Base-by-base conservation (phyloP, 306 rosid genomes). In the Glycyrrhiza uralensis region DNA sequence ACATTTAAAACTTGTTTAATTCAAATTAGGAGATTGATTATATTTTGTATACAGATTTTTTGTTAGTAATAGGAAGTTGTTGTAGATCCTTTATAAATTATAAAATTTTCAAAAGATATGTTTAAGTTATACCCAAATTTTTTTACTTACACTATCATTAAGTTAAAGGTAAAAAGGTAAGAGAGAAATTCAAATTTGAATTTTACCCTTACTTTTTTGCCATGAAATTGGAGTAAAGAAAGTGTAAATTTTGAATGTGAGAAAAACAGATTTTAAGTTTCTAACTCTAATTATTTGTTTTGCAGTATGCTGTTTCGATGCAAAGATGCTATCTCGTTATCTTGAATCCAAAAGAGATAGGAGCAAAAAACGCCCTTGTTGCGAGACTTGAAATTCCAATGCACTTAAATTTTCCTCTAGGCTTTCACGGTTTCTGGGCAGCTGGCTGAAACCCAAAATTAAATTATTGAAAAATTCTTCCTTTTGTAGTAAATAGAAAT, bases 391-490 rank as follows among this genome's bases (percentile, higher is more conserved):
- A 89, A 79, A 88, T 91, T 79, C 97, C 98, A 15, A 89, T 52
- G 82, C 89, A 89, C 35, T 79, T 91, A 13, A 89, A 87, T 62
- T 91, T 93, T 46, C 97, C 97, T 49, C 83, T 93, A 4, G 97
- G 96, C 5, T 93, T 93, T 54, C 96, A 84, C 80, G 97, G 97
- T 7, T 86, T 93, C 7, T 90, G 98, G 98, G 94, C 92, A 4
- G 41, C 86, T 52, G 11, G 18, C 72, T 60, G 73, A 81, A 56
- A 56, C 17, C 13, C 49, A 44, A 55, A 46, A n/a, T 57, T 65
- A 35, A 59, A 36, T 58, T 44, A 42, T 11, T n/a, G 39, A 18
- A 45, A 42, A 14, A n/a, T n/a, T n/a, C 10, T 41, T 68, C 47
- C 63, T 61, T 52, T 36, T 11, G 29, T 9, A 3, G 42, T 38